A percentile compares a stretch with the other conserved stretches of the same genome.
Evolutionary conservation across 441 rosid species (phyloP).

Genomic region (Metrosideros polymorpha): DNA sequence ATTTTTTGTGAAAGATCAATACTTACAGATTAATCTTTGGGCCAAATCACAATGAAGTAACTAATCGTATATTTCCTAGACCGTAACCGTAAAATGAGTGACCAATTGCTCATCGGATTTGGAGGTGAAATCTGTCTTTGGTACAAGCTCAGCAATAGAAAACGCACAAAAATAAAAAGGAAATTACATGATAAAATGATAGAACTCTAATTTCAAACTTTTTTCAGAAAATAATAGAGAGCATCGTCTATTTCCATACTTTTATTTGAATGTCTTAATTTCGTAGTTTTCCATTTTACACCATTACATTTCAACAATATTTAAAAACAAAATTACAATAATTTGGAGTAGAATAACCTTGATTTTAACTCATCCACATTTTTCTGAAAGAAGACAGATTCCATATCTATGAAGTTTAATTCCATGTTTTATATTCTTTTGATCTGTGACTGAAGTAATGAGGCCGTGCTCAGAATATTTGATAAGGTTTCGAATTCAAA

Average conservation of each 20-base stretch:
- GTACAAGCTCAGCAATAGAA: not conserved
- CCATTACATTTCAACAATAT: not conserved
- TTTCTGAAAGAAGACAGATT: not conserved
- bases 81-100: too few species aligned
- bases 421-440: not conserved
- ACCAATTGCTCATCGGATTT: too few species aligned
- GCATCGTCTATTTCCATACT: not conserved
- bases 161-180: not conserved
- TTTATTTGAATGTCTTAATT: not conserved
- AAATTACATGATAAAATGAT: too few species aligned
- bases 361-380: not conserved
- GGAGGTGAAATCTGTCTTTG: too few species aligned
- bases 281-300: not conserved
- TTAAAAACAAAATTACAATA: not conserved
- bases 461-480: not conserved
- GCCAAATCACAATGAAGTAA: not conserved
- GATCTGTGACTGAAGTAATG: not conserved
- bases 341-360: not conserved
- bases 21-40: too few species aligned
- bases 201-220: not conserved
- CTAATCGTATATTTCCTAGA: too few species aligned
- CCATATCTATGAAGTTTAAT: not conserved
- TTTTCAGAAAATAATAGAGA: not conserved
- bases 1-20: too few species aligned
- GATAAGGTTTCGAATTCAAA: not conserved